Percentiles rank a stretch among this genome's conserved stretches.
Evolutionary conservation across 768 basidiomycete species (phyloP).

Genomic region (Daedalea quercina): DNA sequence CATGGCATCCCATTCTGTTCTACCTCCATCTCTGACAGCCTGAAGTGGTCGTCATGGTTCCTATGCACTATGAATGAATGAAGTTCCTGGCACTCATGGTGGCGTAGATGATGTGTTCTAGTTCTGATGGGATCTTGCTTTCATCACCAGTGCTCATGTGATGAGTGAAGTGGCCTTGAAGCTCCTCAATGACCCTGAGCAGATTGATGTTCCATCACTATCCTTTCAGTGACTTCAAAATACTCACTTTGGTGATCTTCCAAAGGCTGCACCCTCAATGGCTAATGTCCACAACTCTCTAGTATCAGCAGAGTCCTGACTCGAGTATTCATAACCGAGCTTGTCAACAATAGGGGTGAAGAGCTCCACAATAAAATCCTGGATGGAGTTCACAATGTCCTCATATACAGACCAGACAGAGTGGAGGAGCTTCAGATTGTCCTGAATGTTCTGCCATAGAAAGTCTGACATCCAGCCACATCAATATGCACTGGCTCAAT

Average conservation of each 20-base stretch:
- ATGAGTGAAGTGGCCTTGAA: conserved; percentile 61
- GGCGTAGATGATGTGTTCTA: conserved; percentile 50
- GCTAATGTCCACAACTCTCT: conserved; percentile 71
- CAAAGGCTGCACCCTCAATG: conserved; percentile 47
- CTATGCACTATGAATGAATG: too few relatives aligned
- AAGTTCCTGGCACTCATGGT: too few relatives aligned
- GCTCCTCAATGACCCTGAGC: conserved; percentile 65
- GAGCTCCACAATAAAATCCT: conserved; percentile 36
- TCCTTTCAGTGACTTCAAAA: too few relatives aligned
- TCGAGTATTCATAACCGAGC: conserved; percentile 71
- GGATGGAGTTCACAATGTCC: conserved; percentile 35
- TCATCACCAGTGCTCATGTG: conserved; percentile 71
- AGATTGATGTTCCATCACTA: neutral
- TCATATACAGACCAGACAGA: conserved; percentile 83
- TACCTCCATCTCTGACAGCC: conserved; percentile 72
- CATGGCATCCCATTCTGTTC: conserved; percentile 66
- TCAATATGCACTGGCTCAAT: neutral
- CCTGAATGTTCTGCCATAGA: conserved; percentile 71
- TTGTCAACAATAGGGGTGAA: conserved; percentile 72
- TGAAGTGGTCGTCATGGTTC: conserved; percentile 17
- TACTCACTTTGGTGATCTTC: conserved; percentile 35
- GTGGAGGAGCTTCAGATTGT: conserved; percentile 45
- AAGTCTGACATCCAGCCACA: conserved; percentile 42
- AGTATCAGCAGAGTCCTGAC: conserved; percentile 59
- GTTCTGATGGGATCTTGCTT: conserved; percentile 73